These are phyloP conservation scores for Chaetomium sp. DNA, from an alignment of 2,329 filamentous ascomycete genomes.

Conservation along the genomic window DNA sequence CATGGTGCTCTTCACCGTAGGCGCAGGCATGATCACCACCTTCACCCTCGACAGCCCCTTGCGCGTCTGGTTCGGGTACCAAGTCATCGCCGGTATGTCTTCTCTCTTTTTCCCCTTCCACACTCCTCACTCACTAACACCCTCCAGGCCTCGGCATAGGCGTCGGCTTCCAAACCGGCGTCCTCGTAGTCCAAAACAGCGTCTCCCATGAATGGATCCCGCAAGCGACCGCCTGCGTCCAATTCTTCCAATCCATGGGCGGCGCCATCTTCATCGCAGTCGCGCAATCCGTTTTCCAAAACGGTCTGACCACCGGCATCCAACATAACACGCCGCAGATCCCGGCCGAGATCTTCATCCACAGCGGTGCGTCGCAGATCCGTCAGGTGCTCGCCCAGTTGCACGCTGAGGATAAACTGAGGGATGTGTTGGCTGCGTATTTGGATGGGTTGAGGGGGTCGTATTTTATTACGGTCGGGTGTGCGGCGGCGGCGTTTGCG, in stretches of 20 bases:
- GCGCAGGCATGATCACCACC: slow-evolving; percentile 49
- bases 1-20: slow-evolving; percentile 37
- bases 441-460: slow-evolving; percentile 43
- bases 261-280: slow-evolving; percentile 60
- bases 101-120: neutral
- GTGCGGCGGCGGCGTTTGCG: slow-evolving; percentile 41
- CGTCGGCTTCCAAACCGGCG: slow-evolving; percentile 41
- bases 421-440: slow-evolving; percentile 42
- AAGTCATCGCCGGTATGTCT: slow-evolving; percentile 40
- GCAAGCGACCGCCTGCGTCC: slow-evolving; percentile 44
- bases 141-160: slow-evolving; percentile 42
- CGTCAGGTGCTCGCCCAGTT: slow-evolving; percentile 37
- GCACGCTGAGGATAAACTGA: slow-evolving; percentile 35
- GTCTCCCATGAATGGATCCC: slow-evolving; percentile 43
- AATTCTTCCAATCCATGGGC: slow-evolving; percentile 60
- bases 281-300: slow-evolving; percentile 61
- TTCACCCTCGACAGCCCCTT: slow-evolving; percentile 41
- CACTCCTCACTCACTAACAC: neutral
- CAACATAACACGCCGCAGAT: slow-evolving; percentile 37
- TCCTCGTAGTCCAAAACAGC: slow-evolving; percentile 47
- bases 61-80: slow-evolving; percentile 51
- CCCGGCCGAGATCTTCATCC: slow-evolving; percentile 43
- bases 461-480: slow-evolving; percentile 47
- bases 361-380: slow-evolving; percentile 47
- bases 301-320: slow-evolving; percentile 51